Percentiles rank a stretch among this genome's conserved stretches.
Evolutionary conservation across 345 rosid genomes (phyloP).

Genomic region (Euphorbia tirucalli): DNA sequence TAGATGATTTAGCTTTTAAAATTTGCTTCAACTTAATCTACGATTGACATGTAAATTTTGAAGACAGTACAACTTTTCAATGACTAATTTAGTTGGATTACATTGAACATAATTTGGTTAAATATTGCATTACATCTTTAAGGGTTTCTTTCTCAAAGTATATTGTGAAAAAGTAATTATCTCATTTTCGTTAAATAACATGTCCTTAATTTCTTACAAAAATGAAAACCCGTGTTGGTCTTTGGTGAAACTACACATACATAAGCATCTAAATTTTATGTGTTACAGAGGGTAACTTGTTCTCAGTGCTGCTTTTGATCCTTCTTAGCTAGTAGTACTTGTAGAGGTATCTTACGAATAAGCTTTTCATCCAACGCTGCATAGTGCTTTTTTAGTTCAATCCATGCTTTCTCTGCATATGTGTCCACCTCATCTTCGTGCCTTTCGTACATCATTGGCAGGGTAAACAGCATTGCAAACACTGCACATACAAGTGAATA

Average conservation of each 20-base stretch:
- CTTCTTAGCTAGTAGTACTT: conserved; percentile 18
- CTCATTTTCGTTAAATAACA: background rate
- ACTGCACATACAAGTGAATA: conserved; percentile 23
- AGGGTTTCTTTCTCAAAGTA: background rate
- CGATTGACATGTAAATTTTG: background rate
- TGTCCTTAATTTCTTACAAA: background rate
- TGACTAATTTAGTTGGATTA: background rate
- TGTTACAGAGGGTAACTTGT: conserved; percentile 8
- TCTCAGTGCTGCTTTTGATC: conserved; percentile 25
- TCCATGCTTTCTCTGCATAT: conserved; percentile 36
- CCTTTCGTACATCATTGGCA: conserved; percentile 39
- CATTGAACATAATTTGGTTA: background rate
- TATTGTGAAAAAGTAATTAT: background rate
- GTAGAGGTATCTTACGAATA: conserved; percentile 36
- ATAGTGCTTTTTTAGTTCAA: conserved; percentile 35
- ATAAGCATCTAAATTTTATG: conserved; percentile 3
- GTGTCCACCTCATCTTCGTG: conserved; percentile 39
- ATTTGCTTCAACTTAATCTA: background rate
- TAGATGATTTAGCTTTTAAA: background rate
- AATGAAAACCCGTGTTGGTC: background rate
- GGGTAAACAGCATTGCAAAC: conserved; percentile 33
- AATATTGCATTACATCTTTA: background rate
- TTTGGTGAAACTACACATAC: background rate
- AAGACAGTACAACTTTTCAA: too few relatives aligned
- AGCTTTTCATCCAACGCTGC: conserved; percentile 37